These are phyloP conservation scores for Peronospora tabacina DNA, from an alignment of 352 stramenopile genomes.

Conservation along the genomic window DNA sequence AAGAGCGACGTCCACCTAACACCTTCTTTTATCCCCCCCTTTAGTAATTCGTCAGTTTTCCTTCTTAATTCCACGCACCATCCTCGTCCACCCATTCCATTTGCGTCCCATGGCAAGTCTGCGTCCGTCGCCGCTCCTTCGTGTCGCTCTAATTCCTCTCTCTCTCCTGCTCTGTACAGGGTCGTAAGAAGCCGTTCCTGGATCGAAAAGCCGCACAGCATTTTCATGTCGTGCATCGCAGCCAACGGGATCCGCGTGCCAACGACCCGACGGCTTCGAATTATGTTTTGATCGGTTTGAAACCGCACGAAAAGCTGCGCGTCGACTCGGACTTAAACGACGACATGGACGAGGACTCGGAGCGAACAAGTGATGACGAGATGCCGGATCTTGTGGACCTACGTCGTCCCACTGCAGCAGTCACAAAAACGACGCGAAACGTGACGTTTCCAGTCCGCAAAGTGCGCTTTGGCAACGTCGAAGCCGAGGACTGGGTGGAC, in stretches of 20 bases:
- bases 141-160: conserved; percentile 1
- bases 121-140: not conserved
- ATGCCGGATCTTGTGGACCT: conserved; percentile 45
- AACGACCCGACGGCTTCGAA: conserved; percentile 81
- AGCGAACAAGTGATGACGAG: conserved; percentile 46
- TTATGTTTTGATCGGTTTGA: conserved; percentile 73
- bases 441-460: conserved; percentile 44
- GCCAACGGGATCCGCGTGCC: conserved; percentile 66
- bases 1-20: no score
- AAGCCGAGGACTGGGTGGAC: conserved; percentile 74
- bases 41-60: no score
- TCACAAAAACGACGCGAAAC: conserved; percentile 21
- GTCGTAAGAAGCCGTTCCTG: conserved; percentile 79
- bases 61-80: no score
- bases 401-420: not conserved
- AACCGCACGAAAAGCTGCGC: conserved; percentile 47
- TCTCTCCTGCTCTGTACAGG: conserved; percentile 12
- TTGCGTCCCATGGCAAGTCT: conserved; percentile 17
- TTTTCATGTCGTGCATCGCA: conserved; percentile 84
- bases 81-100: no score
- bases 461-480: conserved; percentile 56
- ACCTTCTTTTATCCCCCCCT: no score
- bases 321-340: conserved; percentile 43
- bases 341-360: conserved; percentile 25
- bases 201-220: conserved; percentile 83